phyloP scores from a whole-genome alignment of 306 rosid genomes.

The Abrus precatorius region DNA sequence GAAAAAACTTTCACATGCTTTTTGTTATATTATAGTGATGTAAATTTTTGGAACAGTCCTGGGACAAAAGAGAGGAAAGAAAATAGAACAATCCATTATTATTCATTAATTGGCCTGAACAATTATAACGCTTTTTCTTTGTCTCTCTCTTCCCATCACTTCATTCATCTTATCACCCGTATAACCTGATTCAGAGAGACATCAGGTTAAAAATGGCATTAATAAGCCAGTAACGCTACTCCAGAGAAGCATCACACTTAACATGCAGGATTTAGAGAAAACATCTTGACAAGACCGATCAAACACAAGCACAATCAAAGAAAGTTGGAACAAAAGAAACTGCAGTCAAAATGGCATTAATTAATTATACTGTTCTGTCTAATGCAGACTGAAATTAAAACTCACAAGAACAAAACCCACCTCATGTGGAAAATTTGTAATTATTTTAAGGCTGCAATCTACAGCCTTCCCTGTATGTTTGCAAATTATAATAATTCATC shows the following conservation, averaged over 20 bases:
- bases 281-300: not conserved
- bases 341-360: slow-evolving; percentile 31
- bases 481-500: slow-evolving; percentile 26
- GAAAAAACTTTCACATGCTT: too few relatives aligned
- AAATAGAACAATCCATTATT: too few relatives aligned
- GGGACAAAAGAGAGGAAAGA: too few relatives aligned
- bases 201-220: too few relatives aligned
- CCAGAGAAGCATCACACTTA: not conserved
- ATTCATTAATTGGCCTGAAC: too few relatives aligned
- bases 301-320: slow-evolving; percentile 13
- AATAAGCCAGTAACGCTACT: not conserved
- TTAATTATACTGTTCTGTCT: slow-evolving; percentile 38
- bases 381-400: slow-evolving; percentile 36
- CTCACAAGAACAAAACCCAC: slow-evolving; percentile 46
- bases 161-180: too few relatives aligned
- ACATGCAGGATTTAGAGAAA: slow-evolving; percentile 15
- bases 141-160: too few relatives aligned
- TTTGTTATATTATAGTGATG: too few relatives aligned
- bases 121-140: too few relatives aligned
- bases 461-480: slow-evolving; percentile 5
- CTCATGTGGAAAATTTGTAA: slow-evolving; percentile 36
- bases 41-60: too few relatives aligned
- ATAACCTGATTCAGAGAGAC: too few relatives aligned
- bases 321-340: not conserved
- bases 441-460: slow-evolving; percentile 49